These are phyloP conservation scores for Gliomastix tumulicola DNA, from an alignment of 2,329 filamentous ascomycete genomes.

Conservation along the genomic window DNA sequence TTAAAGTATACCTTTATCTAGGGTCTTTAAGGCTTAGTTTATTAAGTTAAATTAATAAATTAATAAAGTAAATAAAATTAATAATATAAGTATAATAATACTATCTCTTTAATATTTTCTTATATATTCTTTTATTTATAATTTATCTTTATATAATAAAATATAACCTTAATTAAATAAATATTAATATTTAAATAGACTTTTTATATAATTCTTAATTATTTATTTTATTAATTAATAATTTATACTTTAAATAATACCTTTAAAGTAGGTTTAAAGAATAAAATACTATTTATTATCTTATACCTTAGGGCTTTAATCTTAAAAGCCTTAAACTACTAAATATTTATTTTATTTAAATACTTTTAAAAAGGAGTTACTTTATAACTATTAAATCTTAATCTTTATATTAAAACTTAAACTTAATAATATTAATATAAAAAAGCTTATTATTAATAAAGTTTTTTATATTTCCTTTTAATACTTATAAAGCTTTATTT, in stretches of 20 bases:
- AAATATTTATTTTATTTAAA: too few species aligned
- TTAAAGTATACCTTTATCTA: neutral
- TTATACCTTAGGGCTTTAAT: too few species aligned
- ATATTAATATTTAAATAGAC: neutral
- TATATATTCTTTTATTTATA: neutral
- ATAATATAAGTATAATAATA: slow-evolving; percentile 1
- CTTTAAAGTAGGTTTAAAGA: too few species aligned
- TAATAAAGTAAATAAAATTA: neutral
- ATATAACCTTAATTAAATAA: neutral
- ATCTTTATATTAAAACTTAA: too few species aligned
- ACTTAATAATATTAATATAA: neutral
- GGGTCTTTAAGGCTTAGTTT: neutral
- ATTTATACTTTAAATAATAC: too few species aligned
- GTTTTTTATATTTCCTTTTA: neutral
- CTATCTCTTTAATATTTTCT: slow-evolving; percentile 2
- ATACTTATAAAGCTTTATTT: slow-evolving; percentile 1
- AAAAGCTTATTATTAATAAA: neutral
- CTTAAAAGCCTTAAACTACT: too few species aligned
- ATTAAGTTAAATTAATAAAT: neutral
- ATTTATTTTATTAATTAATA: too few species aligned
- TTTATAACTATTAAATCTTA: neutral
- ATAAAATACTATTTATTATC: too few species aligned
- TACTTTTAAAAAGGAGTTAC: too few species aligned
- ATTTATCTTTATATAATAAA: slow-evolving; percentile 1
- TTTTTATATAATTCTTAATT: slow-evolving; percentile 1